Evolutionary conservation across 371 early-diverging fungal species (phyloP).

Genomic region (Circinella minor): DNA sequence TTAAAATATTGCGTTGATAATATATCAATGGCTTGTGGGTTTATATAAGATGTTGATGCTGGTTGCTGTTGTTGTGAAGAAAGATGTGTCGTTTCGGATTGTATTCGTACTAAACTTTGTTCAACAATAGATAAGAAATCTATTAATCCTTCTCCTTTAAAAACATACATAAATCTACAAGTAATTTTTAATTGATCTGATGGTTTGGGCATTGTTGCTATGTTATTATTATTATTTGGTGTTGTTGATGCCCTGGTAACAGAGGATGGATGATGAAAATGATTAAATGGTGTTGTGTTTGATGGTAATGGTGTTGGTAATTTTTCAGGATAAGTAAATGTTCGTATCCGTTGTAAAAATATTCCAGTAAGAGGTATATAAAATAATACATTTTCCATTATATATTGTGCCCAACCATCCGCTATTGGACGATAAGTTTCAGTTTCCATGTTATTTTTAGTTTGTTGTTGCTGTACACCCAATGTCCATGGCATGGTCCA

Average conservation of each 20-base stretch:
- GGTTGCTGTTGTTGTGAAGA: not conserved
- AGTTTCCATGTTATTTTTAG: not conserved
- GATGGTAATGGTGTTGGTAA: conserved; percentile 1
- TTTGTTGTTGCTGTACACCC: conserved; percentile 1
- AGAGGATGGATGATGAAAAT: not conserved
- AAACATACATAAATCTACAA: conserved; percentile 29
- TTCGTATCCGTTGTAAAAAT: conserved; percentile 29
- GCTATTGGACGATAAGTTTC: conserved; percentile 15
- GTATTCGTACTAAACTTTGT: conserved; percentile 9
- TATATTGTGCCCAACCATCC: conserved; percentile 29
- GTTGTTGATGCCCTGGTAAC: not conserved
- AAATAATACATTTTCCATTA: conserved; percentile 36
- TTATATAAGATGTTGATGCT: not conserved
- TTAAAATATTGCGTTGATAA: conserved; percentile 11
- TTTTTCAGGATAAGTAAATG: conserved; percentile 21
- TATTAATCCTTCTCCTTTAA: conserved; percentile 24
- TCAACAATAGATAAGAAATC: conserved; percentile 26
- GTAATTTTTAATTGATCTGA: conserved; percentile 30
- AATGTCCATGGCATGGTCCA: conserved; percentile 45
- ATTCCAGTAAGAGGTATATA: conserved; percentile 35
- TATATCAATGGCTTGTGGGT: not conserved
- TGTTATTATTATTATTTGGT: not conserved
- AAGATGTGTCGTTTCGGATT: not conserved
- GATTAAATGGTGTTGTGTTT: not conserved
- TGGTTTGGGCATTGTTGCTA: not conserved